Conservation (phyloP, 208 protist species). For the Crithidia sp. region DNA sequence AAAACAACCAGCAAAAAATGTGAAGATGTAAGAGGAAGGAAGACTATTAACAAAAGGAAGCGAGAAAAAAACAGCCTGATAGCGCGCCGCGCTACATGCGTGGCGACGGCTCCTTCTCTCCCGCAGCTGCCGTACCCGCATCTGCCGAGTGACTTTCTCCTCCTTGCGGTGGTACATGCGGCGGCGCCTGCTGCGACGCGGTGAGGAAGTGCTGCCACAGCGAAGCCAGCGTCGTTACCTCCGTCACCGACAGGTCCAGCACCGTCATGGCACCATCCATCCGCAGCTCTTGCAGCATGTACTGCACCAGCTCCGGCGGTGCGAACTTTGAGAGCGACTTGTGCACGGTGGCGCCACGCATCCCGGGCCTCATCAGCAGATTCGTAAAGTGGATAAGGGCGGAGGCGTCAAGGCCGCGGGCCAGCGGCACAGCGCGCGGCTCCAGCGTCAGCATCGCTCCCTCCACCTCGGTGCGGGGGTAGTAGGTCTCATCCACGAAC, state of each 20-base stretch:
- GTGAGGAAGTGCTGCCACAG: constrained; percentile 79
- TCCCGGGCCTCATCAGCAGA: constrained; percentile 73
- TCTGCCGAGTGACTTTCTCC: no score
- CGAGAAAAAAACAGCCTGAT: no score
- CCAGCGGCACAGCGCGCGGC: constrained; percentile 63
- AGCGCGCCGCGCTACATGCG: no score
- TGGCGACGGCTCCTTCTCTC: no score
- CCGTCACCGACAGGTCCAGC: constrained; percentile 71
- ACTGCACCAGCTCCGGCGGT: constrained; percentile 80
- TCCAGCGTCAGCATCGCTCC: constrained; percentile 83
- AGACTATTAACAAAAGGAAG: no score
- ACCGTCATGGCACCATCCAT: constrained; percentile 84
- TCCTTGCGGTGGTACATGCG: not conserved
- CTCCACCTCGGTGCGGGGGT: constrained; percentile 83
- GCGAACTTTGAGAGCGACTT: constrained; percentile 71
- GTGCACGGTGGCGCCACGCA: constrained; percentile 62
- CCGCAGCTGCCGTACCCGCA: no score
- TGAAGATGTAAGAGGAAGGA: no score
- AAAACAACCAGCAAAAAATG: no score
- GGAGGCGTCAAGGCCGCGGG: constrained; percentile 55
- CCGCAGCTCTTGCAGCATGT: constrained; percentile 84
- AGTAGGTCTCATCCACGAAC: constrained; percentile 86
- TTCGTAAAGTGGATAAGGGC: constrained; percentile 85
- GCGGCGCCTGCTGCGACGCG: constrained; percentile 53
- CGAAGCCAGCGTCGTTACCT: constrained; percentile 67